phyloP scores from a whole-genome alignment of 2,329 filamentous ascomycete genomes.

The Fusarium burgessii region DNA sequence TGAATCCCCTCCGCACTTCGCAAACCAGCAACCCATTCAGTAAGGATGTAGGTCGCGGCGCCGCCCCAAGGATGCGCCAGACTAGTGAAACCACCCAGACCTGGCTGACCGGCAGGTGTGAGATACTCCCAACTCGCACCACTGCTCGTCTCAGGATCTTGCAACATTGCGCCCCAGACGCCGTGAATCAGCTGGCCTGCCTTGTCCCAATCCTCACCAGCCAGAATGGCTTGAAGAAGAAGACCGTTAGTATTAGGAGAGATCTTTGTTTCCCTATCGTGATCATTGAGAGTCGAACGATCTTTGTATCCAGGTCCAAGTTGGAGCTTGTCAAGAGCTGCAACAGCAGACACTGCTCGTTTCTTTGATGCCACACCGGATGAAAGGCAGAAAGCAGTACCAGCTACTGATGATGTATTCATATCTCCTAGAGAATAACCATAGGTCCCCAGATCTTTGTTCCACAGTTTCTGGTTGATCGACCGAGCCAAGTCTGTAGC shows the following conservation, averaged over 20 bases:
- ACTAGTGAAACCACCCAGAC: neutral
- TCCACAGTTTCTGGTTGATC: conserved; percentile 8
- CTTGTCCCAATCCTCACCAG: neutral
- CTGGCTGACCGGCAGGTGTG: neutral
- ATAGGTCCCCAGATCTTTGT: conserved; percentile 8
- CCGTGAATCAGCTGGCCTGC: conserved; percentile 5
- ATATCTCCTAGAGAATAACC: neutral
- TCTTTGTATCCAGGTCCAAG: conserved; percentile 9
- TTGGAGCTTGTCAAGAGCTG: neutral
- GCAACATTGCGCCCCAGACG: conserved; percentile 12
- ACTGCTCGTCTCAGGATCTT: conserved; percentile 2
- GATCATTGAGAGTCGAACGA: neutral
- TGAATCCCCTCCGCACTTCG: conserved; percentile 1
- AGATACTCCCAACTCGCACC: conserved; percentile 17
- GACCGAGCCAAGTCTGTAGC: neutral
- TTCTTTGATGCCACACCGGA: neutral
- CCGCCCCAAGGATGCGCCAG: conserved; percentile 11
- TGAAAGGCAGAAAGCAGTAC: conserved; percentile 6
- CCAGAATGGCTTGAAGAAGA: conserved; percentile 4
- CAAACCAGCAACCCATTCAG: conserved; percentile 9
- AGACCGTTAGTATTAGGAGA: conserved; percentile 17
- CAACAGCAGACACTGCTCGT: neutral
- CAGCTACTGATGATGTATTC: conserved; percentile 11
- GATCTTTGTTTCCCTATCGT: conserved; percentile 1
- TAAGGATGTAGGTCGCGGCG: conserved; percentile 12